Conservation (phyloP, 768 basidiomycete genomes). For the Pulveroboletus sp. region DNA sequence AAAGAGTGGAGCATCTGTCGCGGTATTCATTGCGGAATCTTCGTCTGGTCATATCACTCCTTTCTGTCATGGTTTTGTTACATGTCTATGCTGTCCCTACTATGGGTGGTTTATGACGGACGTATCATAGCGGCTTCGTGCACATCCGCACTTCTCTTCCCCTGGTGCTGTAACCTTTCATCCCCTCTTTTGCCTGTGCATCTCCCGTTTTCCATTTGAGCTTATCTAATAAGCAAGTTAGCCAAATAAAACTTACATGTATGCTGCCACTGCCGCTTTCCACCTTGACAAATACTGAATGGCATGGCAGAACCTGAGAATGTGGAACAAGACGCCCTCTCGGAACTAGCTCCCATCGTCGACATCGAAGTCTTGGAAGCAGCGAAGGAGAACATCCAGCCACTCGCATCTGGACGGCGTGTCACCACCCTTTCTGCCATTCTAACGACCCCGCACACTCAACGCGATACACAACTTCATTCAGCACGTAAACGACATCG, state of each 20-base stretch:
- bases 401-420: conserved; percentile 71
- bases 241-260: neutral
- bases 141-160: neutral
- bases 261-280: neutral
- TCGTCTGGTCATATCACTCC: too few relatives aligned
- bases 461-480: conserved; percentile 65
- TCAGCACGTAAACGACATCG: conserved; percentile 62
- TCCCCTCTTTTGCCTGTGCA: neutral
- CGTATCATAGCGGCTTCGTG: neutral
- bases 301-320: conserved; percentile 18
- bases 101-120: neutral
- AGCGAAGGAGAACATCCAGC: conserved; percentile 84
- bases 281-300: conserved; percentile 1
- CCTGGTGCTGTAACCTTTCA: neutral
- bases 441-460: conserved; percentile 70
- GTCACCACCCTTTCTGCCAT: conserved; percentile 74
- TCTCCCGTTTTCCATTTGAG: neutral
- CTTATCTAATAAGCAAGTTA: neutral
- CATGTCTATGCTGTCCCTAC: neutral
- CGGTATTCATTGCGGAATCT: too few relatives aligned
- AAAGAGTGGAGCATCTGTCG: too few relatives aligned
- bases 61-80: too few relatives aligned
- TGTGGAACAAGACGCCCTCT: conserved; percentile 41
- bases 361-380: conserved; percentile 80
- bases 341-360: conserved; percentile 47